Evolutionary conservation across 768 basidiomycete species (phyloP).

Genomic region (Strobilomyces echinocephalus): DNA sequence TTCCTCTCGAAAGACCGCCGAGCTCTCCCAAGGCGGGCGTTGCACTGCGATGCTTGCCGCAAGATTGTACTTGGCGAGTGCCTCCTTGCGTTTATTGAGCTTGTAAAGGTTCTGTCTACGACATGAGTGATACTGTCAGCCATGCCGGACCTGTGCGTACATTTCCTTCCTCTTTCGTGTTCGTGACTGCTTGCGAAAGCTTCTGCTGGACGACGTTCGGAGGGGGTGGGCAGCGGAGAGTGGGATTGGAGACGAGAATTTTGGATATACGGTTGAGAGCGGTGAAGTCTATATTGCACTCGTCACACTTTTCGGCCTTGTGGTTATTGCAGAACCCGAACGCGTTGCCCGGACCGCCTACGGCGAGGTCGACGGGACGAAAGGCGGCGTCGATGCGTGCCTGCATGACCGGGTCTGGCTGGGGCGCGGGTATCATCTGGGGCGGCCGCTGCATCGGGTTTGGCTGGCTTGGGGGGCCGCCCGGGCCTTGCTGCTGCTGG

Average conservation of each 20-base stretch:
- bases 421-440: constrained; percentile 40
- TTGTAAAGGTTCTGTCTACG: constrained; percentile 70
- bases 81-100: constrained; percentile 57
- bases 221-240: constrained; percentile 74
- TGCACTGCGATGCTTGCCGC: constrained; percentile 74
- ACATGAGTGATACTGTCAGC: constrained; percentile 7
- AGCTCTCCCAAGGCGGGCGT: constrained; percentile 88
- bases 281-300: constrained; percentile 70
- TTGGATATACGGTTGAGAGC: constrained; percentile 73
- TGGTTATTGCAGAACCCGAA: constrained; percentile 63
- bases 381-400: constrained; percentile 76
- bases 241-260: constrained; percentile 63
- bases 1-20: constrained; percentile 81
- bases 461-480: constrained; percentile 17
- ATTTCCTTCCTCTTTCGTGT: constrained; percentile 93
- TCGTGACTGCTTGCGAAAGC: constrained; percentile 66
- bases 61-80: constrained; percentile 74
- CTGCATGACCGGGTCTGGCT: constrained; percentile 68
- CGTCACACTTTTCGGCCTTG: constrained; percentile 66
- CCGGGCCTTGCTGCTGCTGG: constrained; percentile 50
- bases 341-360: constrained; percentile 49
- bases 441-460: constrained; percentile 33
- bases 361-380: constrained; percentile 48
- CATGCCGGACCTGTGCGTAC: constrained; percentile 43
- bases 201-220: constrained; percentile 71